Conservation (phyloP, 2,329 filamentous ascomycete species). For the Aspergillus sp. region DNA sequence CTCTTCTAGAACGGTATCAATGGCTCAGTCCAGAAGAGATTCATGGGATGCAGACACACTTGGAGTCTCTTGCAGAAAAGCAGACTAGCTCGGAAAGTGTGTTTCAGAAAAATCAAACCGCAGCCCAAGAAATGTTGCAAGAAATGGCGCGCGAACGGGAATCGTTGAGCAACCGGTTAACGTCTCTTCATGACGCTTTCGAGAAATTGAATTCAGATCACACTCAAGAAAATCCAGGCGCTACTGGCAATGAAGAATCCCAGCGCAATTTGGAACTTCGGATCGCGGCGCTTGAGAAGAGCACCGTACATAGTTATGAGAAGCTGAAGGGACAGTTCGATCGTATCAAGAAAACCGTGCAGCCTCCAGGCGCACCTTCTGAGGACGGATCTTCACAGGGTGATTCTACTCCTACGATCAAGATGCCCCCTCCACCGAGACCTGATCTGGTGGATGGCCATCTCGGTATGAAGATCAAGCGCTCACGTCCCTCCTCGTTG, state of each 20-base stretch:
- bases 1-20: constrained; percentile 5
- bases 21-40: constrained; percentile 12
- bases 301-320: not conserved
- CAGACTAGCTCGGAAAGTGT: constrained; percentile 3
- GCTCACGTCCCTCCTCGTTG: not conserved
- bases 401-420: not conserved
- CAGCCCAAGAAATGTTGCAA: not conserved
- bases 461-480: constrained; percentile 1
- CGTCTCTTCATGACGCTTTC: constrained; percentile 5
- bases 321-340: constrained; percentile 2
- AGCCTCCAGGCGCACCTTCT: not conserved
- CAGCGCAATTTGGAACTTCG: not conserved
- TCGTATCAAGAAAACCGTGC: not conserved
- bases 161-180: not conserved
- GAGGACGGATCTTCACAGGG: not conserved
- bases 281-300: not conserved
- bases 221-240: constrained; percentile 1
- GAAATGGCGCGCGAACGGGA: not conserved
- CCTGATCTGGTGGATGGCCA: not conserved
- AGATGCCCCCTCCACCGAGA: not conserved
- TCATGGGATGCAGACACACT: constrained; percentile 1
- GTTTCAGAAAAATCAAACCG: not conserved
- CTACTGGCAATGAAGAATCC: not conserved
- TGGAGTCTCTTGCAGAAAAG: constrained; percentile 7
- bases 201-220: constrained; percentile 11